Percentiles rank a stretch among this genome's conserved stretches.
These are phyloP conservation scores for Vitis rotundifolia DNA, from an alignment of 164 flowering plant genomes.

Conservation along the genomic window DNA sequence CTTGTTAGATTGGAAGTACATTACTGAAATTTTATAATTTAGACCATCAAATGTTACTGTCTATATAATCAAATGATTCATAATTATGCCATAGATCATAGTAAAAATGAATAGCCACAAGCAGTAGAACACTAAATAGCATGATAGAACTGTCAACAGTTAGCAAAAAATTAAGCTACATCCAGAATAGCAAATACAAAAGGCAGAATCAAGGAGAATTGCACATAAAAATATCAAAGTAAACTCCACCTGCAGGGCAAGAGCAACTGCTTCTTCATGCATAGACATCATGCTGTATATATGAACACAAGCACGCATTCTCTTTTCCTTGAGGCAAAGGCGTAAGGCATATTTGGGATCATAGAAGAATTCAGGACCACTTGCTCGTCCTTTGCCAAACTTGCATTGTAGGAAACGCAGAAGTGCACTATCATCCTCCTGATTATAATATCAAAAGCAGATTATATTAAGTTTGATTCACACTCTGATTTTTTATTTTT, in stretches of 20 bases:
- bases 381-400: conserved; percentile 81
- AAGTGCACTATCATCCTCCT: conserved; percentile 98
- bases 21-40: too few species aligned
- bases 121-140: too few species aligned
- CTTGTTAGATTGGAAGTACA: too few species aligned
- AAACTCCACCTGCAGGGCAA: conserved; percentile 76
- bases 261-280: conserved; percentile 99
- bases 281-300: conserved; percentile 99
- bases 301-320: conserved; percentile 99
- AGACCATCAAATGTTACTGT: too few species aligned
- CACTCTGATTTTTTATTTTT: neutral
- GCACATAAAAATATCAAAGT: neutral
- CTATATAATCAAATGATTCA: too few species aligned
- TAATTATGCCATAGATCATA: too few species aligned
- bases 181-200: neutral
- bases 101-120: neutral
- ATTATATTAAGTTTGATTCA: neutral
- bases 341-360: conserved; percentile 98
- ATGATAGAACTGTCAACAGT: too few species aligned
- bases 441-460: conserved; percentile 11
- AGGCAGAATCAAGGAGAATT: neutral
- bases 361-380: conserved; percentile 93
- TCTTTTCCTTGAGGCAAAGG: conserved; percentile 86
- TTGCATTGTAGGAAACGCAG: conserved; percentile 92
- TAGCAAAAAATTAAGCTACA: too few species aligned